Percentiles rank a stretch among this genome's conserved stretches.
Conservation (phyloP, 2,329 filamentous ascomycete genomes). For the Monilinia aucupariae region DNA sequence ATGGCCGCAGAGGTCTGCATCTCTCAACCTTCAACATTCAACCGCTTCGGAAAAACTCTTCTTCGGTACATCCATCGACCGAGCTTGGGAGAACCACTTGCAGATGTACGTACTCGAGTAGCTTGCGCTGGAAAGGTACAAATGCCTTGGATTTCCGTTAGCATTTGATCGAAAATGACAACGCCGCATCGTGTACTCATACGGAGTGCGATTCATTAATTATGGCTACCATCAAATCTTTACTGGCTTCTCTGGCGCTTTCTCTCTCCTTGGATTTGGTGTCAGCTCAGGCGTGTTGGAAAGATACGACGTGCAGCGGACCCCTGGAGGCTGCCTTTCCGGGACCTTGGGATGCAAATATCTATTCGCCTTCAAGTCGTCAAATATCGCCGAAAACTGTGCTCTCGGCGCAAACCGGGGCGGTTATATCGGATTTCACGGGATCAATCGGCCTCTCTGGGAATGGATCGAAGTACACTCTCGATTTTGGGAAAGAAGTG, state of each 20-base stretch:
- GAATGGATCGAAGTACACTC: slow-evolving; percentile 49
- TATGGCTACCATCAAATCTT: slow-evolving; percentile 9
- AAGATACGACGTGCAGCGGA: slow-evolving; percentile 48
- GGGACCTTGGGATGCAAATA: slow-evolving; percentile 54
- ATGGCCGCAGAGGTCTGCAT: slow-evolving; percentile 11
- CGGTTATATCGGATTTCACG: slow-evolving; percentile 28
- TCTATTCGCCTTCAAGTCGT: slow-evolving; percentile 50
- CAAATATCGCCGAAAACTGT: slow-evolving; percentile 44
- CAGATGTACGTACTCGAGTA: too few relatives aligned
- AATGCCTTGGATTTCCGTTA: background rate
- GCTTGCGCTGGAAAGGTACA: background rate
- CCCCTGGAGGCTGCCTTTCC: slow-evolving; percentile 47
- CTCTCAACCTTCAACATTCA: slow-evolving; percentile 11
- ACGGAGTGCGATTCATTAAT: background rate
- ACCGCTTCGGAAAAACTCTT: slow-evolving; percentile 16
- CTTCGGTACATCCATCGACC: slow-evolving; percentile 16
- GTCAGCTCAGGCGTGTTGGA: slow-evolving; percentile 44
- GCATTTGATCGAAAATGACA: background rate
- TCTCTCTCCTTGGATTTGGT: slow-evolving; percentile 8
- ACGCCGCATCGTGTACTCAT: background rate
- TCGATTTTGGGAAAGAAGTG: slow-evolving; percentile 56
- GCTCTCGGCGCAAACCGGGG: slow-evolving; percentile 37
- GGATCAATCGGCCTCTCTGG: slow-evolving; percentile 20
- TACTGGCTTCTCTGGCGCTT: background rate
- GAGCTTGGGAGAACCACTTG: background rate